Evolutionary conservation across 139 green algal genomes (phyloP).

Genomic region (Chlamydomonas asymmetrica): DNA sequence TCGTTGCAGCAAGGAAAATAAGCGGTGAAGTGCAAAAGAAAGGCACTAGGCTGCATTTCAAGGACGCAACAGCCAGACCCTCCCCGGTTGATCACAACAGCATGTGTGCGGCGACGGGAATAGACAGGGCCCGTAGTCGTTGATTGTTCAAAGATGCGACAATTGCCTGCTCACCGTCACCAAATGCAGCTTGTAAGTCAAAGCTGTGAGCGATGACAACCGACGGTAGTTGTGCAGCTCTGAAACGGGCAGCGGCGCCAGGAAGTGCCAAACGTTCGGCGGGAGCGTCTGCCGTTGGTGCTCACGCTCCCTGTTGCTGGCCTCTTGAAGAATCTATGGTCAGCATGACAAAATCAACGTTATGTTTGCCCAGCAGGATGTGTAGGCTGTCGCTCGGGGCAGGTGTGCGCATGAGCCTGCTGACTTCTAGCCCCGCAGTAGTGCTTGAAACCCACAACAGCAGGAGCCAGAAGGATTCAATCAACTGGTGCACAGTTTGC

Average conservation of each 20-base stretch:
- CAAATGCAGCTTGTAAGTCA: slow-evolving; percentile 37
- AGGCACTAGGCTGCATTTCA: background rate
- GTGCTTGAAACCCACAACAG: background rate
- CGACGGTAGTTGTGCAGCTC: slow-evolving; percentile 64
- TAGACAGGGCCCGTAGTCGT: background rate
- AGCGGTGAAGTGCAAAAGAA: background rate
- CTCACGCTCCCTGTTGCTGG: slow-evolving; percentile 23
- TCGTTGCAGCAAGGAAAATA: background rate
- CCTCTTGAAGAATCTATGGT: slow-evolving; percentile 26
- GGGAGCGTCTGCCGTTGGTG: slow-evolving; percentile 13
- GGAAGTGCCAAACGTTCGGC: slow-evolving; percentile 57
- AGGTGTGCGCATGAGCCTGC: background rate
- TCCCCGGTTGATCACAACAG: background rate
- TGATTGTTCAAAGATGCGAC: background rate
- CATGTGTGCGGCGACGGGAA: background rate
- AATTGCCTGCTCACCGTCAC: slow-evolving; percentile 27
- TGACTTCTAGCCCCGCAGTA: background rate
- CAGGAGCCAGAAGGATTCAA: background rate
- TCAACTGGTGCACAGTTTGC: background rate
- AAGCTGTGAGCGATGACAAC: slow-evolving; percentile 37
- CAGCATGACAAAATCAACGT: background rate
- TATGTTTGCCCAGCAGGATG: background rate
- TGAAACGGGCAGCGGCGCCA: slow-evolving; percentile 52
- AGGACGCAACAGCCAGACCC: background rate
- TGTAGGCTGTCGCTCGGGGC: background rate